phyloP scores from a whole-genome alignment of 164 flowering plant genomes.

The Dillenia turbinata region DNA sequence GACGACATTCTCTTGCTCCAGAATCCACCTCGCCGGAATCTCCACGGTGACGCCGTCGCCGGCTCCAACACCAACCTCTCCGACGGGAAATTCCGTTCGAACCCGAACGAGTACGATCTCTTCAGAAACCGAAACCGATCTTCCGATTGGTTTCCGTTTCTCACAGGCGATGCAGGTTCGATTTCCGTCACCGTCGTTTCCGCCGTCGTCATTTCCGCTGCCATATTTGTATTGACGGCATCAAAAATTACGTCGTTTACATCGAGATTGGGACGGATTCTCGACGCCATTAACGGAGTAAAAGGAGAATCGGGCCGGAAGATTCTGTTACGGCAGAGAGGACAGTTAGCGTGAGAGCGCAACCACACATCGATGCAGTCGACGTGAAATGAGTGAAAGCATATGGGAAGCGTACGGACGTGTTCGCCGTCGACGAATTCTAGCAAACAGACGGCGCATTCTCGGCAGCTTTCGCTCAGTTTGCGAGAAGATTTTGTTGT shows the following conservation, averaged over 20 bases:
- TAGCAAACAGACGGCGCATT: constrained; percentile 90
- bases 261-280: constrained; percentile 80
- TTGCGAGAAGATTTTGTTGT: constrained; percentile 6
- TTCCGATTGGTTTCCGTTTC: constrained; percentile 23
- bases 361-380: constrained; percentile 97
- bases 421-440: constrained; percentile 84
- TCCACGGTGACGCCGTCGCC: constrained; percentile 82
- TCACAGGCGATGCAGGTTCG: constrained; percentile 26
- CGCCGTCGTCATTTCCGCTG: constrained; percentile 12
- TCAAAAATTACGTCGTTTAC: constrained; percentile 42
- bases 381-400: constrained; percentile 83
- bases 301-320: constrained; percentile 69
- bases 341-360: constrained; percentile 89
- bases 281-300: constrained; percentile 75
- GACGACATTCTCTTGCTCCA: constrained; percentile 51
- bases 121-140: constrained; percentile 51
- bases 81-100: constrained; percentile 64
- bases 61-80: constrained; percentile 61
- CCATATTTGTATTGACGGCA: constrained; percentile 6
- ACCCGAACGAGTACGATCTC: constrained; percentile 91
- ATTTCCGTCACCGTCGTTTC: constrained; percentile 23
- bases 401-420: constrained; percentile 82
- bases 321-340: constrained; percentile 85
- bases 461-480: constrained; percentile 21
- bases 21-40: constrained; percentile 47